Percentiles rank a stretch among this genome's conserved stretches.
Conservation (phyloP, 768 basidiomycete species). For the Mycena sanguinolenta region DNA sequence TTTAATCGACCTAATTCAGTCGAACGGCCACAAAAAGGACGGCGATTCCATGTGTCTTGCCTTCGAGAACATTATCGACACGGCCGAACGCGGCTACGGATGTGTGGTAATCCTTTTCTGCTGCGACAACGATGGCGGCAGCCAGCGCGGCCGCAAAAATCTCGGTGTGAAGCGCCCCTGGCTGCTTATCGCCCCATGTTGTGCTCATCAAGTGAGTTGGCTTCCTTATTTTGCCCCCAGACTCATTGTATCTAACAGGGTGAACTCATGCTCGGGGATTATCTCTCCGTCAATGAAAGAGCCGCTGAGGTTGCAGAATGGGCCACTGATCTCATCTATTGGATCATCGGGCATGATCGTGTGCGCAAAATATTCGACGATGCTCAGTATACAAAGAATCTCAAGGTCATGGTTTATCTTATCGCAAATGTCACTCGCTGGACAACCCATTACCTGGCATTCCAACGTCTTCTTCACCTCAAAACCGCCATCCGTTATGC, state of each 20-base stretch:
- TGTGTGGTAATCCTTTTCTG: not conserved
- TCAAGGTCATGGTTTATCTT: not conserved
- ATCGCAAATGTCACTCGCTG: not conserved
- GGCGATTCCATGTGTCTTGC: not conserved
- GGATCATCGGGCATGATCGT: not conserved
- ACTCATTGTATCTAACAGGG: not conserved
- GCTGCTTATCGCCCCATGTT: not conserved
- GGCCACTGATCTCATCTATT: not conserved
- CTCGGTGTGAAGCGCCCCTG: not conserved
- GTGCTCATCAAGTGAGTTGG: not conserved
- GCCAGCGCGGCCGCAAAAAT: not conserved
- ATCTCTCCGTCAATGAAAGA: not conserved
- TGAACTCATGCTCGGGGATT: not conserved
- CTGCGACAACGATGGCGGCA: not conserved
- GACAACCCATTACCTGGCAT: slow-evolving; percentile 12
- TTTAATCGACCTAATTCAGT: not conserved
- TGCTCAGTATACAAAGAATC: not conserved
- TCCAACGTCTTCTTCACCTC: slow-evolving; percentile 4
- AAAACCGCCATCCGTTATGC: not conserved
- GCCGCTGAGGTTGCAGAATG: not conserved
- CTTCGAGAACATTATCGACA: not conserved
- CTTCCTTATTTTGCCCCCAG: no score
- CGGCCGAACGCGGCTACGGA: not conserved
- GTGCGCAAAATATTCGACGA: not conserved
- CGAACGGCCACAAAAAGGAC: not conserved